Percentiles rank a stretch among this genome's conserved stretches.
phyloP scores from a whole-genome alignment of 1,284 basidiomycete genomes.

The Vanrija sp. region DNA sequence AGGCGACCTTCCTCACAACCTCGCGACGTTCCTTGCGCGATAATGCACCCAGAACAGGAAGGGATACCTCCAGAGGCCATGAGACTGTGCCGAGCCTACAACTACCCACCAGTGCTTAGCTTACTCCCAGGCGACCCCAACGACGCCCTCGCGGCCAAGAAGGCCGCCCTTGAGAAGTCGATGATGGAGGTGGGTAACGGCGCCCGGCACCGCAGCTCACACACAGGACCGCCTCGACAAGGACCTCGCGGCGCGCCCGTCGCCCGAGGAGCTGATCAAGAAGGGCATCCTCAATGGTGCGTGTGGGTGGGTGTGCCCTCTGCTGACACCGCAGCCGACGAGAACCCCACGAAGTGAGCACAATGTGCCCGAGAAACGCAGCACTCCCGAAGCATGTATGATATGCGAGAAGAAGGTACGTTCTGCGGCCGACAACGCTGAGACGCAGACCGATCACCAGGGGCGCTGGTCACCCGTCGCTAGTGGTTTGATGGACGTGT shows the following conservation, averaged over 20 bases:
- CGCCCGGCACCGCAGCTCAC: background rate
- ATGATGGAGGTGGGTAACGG: slow-evolving; percentile 60
- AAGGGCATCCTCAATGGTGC: slow-evolving; percentile 64
- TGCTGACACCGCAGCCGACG: background rate
- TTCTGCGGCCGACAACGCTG: no score
- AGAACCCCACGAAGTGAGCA: background rate
- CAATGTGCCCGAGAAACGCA: background rate
- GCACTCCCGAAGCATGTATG: background rate
- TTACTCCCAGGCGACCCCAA: slow-evolving; percentile 49
- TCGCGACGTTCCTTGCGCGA: no score
- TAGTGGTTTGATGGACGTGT: no score
- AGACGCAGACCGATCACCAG: no score
- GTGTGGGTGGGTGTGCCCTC: slow-evolving; percentile 21
- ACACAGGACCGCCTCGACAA: slow-evolving; percentile 65
- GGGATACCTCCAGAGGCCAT: no score
- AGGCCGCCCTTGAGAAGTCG: slow-evolving; percentile 61
- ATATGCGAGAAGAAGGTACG: no score
- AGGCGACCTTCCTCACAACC: no score
- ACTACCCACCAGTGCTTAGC: background rate
- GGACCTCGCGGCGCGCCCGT: slow-evolving; percentile 62
- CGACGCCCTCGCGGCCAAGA: slow-evolving; percentile 66
- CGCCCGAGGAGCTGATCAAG: slow-evolving; percentile 65
- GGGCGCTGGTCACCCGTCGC: no score
- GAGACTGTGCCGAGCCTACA: background rate
- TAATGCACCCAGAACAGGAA: no score